A percentile compares a stretch with the other conserved stretches of the same genome.
phyloP scores from a whole-genome alignment of 1,284 basidiomycete species.

The Leccinum angustisporum region DNA sequence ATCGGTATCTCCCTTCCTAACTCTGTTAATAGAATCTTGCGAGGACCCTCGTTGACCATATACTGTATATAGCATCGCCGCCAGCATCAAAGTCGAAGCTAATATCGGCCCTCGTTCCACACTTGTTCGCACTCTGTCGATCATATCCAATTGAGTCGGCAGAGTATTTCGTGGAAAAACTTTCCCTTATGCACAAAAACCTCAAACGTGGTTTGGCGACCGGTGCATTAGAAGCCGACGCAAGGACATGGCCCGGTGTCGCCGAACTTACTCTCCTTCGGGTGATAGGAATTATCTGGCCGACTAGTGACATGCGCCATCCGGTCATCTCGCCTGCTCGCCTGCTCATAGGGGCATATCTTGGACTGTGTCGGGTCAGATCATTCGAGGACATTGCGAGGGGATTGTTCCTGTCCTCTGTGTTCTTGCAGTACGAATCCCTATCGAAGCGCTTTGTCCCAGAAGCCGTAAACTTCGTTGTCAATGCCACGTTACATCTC shows the following conservation, averaged over 20 bases:
- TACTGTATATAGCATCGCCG: slow-evolving; percentile 74
- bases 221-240: slow-evolving; percentile 62
- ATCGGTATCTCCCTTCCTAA: slow-evolving; percentile 8
- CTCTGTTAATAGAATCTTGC: slow-evolving; percentile 57
- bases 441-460: slow-evolving; percentile 88
- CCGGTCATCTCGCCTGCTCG: slow-evolving; percentile 85
- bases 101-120: slow-evolving; percentile 75
- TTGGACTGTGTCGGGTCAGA: slow-evolving; percentile 82
- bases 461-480: slow-evolving; percentile 84
- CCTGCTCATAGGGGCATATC: slow-evolving; percentile 89
- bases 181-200: slow-evolving; percentile 93
- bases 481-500: slow-evolving; percentile 71
- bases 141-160: slow-evolving; percentile 83
- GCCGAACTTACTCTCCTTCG: slow-evolving; percentile 85
- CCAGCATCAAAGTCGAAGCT: slow-evolving; percentile 59
- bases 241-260: slow-evolving; percentile 87
- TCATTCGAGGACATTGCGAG: slow-evolving; percentile 75
- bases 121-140: slow-evolving; percentile 78
- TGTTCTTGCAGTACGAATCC: slow-evolving; percentile 82
- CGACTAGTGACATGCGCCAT: slow-evolving; percentile 93
- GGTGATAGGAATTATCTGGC: slow-evolving; percentile 82
- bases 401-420: slow-evolving; percentile 86
- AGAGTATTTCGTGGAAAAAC: slow-evolving; percentile 79
- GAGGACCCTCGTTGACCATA: slow-evolving; percentile 88
- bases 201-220: slow-evolving; percentile 79